Percentiles rank a stretch among this genome's conserved stretches.
These are phyloP conservation scores for Pythium folliculosum DNA, from an alignment of 352 stramenopile genomes.

Conservation along the genomic window DNA sequence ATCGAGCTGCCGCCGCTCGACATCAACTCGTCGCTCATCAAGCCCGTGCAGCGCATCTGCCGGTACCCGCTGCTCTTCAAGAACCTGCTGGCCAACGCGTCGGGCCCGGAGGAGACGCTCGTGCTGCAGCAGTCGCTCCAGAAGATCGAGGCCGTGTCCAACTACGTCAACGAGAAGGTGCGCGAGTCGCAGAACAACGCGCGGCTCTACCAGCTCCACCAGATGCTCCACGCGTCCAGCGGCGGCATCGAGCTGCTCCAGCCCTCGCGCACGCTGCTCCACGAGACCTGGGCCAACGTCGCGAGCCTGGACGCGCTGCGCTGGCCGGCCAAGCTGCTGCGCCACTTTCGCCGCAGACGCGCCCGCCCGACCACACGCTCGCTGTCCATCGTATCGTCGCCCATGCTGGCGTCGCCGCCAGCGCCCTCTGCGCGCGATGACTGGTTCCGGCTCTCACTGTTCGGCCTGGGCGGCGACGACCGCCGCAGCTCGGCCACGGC, in stretches of 20 bases:
- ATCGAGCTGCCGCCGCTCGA: constrained; percentile 32
- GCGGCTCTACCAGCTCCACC: constrained; percentile 43
- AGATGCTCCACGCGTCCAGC: constrained; percentile 39
- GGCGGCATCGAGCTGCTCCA: constrained; percentile 41
- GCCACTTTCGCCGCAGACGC: constrained; percentile 14
- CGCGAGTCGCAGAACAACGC: constrained; percentile 63
- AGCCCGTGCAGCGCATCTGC: constrained; percentile 73
- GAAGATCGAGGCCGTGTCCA: constrained; percentile 49
- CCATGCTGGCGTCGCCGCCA: neutral
- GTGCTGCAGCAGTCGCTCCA: constrained; percentile 42
- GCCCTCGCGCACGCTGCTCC: constrained; percentile 49
- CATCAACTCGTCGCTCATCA: constrained; percentile 65
- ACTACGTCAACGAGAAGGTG: constrained; percentile 67
- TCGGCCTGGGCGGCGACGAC: constrained; percentile 21
- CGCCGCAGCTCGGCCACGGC: constrained; percentile 26
- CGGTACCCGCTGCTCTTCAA: constrained; percentile 65
- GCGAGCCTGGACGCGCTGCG: constrained; percentile 33
- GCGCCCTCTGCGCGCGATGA: constrained; percentile 7
- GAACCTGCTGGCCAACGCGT: constrained; percentile 43
- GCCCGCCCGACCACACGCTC: neutral
- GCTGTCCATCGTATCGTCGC: neutral
- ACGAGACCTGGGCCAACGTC: constrained; percentile 40
- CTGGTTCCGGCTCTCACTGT: constrained; percentile 17
- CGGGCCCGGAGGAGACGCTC: constrained; percentile 31
- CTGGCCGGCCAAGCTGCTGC: constrained; percentile 33